Conservation (phyloP, 345 rosid genomes). For the Acer yangbiense region DNA sequence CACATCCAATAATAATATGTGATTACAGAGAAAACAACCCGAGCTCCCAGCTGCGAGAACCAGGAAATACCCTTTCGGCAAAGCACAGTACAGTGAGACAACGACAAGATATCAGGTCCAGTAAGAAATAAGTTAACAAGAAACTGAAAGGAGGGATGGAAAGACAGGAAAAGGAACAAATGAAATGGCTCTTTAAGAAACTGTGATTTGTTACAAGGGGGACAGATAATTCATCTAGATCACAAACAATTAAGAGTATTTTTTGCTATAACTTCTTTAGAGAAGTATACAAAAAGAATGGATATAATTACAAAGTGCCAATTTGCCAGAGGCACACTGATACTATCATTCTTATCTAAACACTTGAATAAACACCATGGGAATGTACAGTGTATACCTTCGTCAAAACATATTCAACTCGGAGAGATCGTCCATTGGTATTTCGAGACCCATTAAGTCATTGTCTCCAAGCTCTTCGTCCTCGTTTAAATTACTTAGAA, state of each 20-base stretch:
- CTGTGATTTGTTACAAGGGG: slow-evolving; percentile 20
- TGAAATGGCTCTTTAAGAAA: slow-evolving; percentile 21
- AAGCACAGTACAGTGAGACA: no score
- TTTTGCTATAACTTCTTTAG: slow-evolving; percentile 20
- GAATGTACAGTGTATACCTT: slow-evolving; percentile 42
- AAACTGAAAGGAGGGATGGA: neutral
- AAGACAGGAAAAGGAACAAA: neutral
- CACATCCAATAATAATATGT: no score
- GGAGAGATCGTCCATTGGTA: slow-evolving; percentile 67
- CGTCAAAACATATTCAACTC: slow-evolving; percentile 38
- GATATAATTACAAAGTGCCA: slow-evolving; percentile 42
- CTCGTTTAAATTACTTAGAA: slow-evolving; percentile 42
- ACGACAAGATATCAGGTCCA: neutral
- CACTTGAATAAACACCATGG: slow-evolving; percentile 31
- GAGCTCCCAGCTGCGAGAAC: neutral
- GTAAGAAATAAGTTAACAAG: neutral
- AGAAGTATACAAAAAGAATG: slow-evolving; percentile 44
- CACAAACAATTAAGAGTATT: slow-evolving; percentile 31
- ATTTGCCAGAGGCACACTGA: slow-evolving; percentile 27
- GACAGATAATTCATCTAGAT: slow-evolving; percentile 5
- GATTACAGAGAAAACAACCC: no score
- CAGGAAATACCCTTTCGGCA: neutral
- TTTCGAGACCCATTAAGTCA: slow-evolving; percentile 46
- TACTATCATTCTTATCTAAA: slow-evolving; percentile 26
- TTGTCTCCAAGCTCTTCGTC: slow-evolving; percentile 49